Evolutionary conservation across 768 basidiomycete genomes (phyloP).

Genomic region (Cytidiella melzeri): DNA sequence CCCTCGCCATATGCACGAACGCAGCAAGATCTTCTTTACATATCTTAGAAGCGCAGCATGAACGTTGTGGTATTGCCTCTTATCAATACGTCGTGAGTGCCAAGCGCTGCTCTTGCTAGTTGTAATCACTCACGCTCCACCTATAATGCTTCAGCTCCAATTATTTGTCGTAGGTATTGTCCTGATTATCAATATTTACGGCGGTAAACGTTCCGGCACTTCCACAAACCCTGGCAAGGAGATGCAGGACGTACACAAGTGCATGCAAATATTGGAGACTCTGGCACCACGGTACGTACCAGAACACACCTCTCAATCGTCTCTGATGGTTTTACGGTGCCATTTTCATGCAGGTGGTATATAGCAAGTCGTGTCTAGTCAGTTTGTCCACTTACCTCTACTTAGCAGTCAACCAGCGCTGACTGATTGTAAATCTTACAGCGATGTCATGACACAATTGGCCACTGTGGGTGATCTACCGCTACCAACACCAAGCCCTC

Average conservation of each 20-base stretch:
- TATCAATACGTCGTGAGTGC: slow-evolving; percentile 3
- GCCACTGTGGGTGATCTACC: slow-evolving; percentile 11
- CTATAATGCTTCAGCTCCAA: slow-evolving; percentile 14
- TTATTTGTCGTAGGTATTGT: slow-evolving; percentile 40
- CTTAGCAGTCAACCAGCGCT: not conserved
- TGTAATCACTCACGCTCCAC: too few relatives aligned
- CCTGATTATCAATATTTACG: slow-evolving; percentile 45
- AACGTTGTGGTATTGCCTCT: slow-evolving; percentile 2
- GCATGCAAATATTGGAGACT: slow-evolving; percentile 24
- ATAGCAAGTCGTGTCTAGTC: slow-evolving; percentile 18
- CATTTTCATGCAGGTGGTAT: slow-evolving; percentile 5
- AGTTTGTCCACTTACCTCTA: slow-evolving; percentile 15
- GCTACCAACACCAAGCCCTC: slow-evolving; percentile 4
- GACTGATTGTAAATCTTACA: not conserved
- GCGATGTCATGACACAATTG: slow-evolving; percentile 4
- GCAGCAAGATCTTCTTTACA: slow-evolving; percentile 72
- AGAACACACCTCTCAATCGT: not conserved
- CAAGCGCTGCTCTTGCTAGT: too few relatives aligned
- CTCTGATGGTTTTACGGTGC: not conserved
- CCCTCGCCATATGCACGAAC: slow-evolving; percentile 82
- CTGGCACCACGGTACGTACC: slow-evolving; percentile 11
- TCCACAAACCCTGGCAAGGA: slow-evolving; percentile 27
- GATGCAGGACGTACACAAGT: slow-evolving; percentile 36
- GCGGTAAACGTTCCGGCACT: slow-evolving; percentile 29
- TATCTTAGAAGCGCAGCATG: slow-evolving; percentile 51